Conservation (phyloP, 371 early-diverging fungal genomes). For the Apophysomyces sp. region DNA sequence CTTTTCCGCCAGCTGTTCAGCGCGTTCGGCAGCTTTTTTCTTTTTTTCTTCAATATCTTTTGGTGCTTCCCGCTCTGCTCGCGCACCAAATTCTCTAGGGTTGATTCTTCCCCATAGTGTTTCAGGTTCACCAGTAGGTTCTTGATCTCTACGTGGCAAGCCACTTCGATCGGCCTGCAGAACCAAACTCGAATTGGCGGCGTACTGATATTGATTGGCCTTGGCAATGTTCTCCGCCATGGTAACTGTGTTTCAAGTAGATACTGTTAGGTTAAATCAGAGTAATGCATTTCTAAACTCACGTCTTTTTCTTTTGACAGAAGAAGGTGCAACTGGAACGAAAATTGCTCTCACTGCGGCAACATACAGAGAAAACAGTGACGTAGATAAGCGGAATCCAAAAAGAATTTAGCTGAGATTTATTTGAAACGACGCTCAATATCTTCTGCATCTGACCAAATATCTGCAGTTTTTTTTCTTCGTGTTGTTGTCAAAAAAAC, state of each 20-base stretch:
- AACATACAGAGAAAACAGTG: no score
- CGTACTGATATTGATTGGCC: conserved; percentile 85
- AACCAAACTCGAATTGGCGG: conserved; percentile 93
- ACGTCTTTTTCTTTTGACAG: not conserved
- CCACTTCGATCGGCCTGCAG: conserved; percentile 85
- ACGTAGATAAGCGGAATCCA: no score
- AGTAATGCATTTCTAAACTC: not conserved
- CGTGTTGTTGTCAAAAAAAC: no score
- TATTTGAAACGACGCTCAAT: no score
- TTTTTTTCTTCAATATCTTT: conserved; percentile 69
- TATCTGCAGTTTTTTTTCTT: no score
- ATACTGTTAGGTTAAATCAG: not conserved
- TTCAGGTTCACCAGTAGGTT: conserved; percentile 96
- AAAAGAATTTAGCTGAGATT: no score
- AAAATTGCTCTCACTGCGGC: not conserved
- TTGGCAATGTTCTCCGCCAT: conserved; percentile 82
- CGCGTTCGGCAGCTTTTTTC: conserved; percentile 53
- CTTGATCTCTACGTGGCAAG: conserved; percentile 84
- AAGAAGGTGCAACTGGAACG: not conserved
- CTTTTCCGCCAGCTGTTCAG: conserved; percentile 52
- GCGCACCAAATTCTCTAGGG: conserved; percentile 83
- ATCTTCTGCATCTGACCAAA: no score
- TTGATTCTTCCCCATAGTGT: conserved; percentile 86
- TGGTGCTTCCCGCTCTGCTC: conserved; percentile 69
- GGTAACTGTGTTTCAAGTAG: not conserved